Conservation (phyloP, 257 asterid genomes). For the Petrea volubilis region DNA sequence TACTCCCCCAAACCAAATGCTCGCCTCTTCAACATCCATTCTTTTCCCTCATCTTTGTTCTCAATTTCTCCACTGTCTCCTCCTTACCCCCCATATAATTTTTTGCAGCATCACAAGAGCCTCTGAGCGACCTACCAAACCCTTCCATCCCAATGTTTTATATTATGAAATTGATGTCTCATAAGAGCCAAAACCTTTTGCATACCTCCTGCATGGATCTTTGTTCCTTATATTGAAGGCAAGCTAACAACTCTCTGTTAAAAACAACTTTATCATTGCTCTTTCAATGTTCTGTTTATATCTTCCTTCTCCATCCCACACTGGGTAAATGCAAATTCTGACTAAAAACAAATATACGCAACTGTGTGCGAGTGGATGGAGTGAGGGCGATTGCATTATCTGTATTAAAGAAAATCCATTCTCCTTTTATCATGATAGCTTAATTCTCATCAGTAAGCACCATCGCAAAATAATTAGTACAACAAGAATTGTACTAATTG, state of each 20-base stretch:
- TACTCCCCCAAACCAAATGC: too few species aligned
- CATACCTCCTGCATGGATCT: too few species aligned
- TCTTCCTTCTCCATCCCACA: neutral
- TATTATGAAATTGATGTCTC: neutral
- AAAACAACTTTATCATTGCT: too few species aligned
- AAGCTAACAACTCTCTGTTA: neutral
- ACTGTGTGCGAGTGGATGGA: neutral
- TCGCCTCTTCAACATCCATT: too few species aligned
- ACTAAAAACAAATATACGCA: neutral
- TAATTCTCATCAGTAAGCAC: slow-evolving; percentile 8
- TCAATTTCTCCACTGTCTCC: too few species aligned
- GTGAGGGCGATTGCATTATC: neutral
- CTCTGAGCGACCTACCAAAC: neutral
- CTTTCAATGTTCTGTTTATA: too few species aligned
- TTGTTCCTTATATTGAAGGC: neutral
- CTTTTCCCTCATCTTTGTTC: too few species aligned
- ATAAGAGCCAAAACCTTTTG: neutral
- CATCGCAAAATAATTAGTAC: neutral
- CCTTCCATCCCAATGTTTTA: neutral
- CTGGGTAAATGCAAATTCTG: neutral
- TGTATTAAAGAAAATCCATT: neutral
- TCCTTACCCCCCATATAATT: neutral
- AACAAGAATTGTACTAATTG: neutral
- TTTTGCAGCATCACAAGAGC: neutral
- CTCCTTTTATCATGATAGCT: neutral